These are phyloP conservation scores for Thinopyrum elongatum DNA, from an alignment of 176 grass and related monocot genomes.

Conservation along the genomic window DNA sequence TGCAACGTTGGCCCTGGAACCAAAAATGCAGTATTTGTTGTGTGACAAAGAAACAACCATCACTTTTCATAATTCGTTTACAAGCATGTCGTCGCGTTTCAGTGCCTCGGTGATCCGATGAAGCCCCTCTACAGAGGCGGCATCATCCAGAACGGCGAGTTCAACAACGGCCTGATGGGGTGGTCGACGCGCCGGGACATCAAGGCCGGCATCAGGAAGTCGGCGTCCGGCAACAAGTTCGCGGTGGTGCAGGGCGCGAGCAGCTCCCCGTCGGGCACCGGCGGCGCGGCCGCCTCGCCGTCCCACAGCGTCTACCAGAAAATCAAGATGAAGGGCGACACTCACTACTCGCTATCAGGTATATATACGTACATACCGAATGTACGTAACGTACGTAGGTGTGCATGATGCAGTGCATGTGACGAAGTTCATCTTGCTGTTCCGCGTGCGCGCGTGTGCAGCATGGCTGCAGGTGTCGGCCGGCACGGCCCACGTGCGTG, in stretches of 20 bases:
- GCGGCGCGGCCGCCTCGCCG: background rate
- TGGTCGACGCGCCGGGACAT: conserved; percentile 33
- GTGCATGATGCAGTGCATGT: background rate
- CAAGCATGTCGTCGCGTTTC: background rate
- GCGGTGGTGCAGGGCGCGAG: conserved; percentile 8
- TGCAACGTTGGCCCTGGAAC: too few species aligned
- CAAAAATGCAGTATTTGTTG: too few species aligned
- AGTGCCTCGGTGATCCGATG: conserved; percentile 54
- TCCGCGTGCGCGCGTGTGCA: background rate
- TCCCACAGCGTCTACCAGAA: conserved; percentile 55
- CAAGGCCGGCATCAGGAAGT: conserved; percentile 17
- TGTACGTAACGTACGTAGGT: background rate
- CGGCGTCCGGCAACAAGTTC: conserved; percentile 44
- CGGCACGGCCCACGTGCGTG: conserved; percentile 36
- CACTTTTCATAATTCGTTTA: too few species aligned
- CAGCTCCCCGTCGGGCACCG: conserved; percentile 28
- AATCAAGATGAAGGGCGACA: conserved; percentile 39
- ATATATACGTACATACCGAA: too few species aligned
- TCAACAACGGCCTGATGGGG: conserved; percentile 33
- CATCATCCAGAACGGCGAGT: conserved; percentile 53
- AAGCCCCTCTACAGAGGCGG: conserved; percentile 54
- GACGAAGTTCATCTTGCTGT: background rate
- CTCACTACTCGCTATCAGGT: conserved; percentile 61
- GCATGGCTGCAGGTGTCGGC: conserved; percentile 40
- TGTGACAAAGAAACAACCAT: too few species aligned